Evolutionary conservation across 345 rosid genomes (phyloP).

Genomic region (Zanthoxylum bungeanum): DNA sequence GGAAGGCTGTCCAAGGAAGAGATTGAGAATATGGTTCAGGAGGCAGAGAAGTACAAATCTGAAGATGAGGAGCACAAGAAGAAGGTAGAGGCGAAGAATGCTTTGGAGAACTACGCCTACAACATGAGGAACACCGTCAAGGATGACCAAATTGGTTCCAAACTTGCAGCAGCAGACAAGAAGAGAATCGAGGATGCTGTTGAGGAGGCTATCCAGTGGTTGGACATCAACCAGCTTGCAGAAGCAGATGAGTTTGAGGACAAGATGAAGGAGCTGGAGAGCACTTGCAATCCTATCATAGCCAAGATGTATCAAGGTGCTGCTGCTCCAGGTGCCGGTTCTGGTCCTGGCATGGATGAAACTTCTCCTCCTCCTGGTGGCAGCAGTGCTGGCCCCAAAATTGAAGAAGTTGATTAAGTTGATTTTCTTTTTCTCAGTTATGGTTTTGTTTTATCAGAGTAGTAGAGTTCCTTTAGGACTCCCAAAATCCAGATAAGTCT

Average conservation of each 20-base stretch:
- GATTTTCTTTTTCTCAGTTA: background rate
- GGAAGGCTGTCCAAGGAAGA: too few relatives aligned
- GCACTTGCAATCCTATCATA: slow-evolving; percentile 57
- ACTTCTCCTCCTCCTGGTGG: slow-evolving; percentile 28
- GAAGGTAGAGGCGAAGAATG: too few relatives aligned
- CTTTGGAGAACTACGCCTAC: slow-evolving; percentile 41
- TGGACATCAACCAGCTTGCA: slow-evolving; percentile 52
- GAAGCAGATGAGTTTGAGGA: slow-evolving; percentile 62
- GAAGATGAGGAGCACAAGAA: too few relatives aligned
- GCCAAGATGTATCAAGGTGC: slow-evolving; percentile 52
- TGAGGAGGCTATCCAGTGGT: slow-evolving; percentile 51
- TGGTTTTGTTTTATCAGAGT: background rate
- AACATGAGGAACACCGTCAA: slow-evolving; percentile 62
- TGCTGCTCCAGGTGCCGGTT: slow-evolving; percentile 27
- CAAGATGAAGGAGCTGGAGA: slow-evolving; percentile 63
- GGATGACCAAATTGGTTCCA: slow-evolving; percentile 50
- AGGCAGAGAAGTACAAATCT: too few relatives aligned
- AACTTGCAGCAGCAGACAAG: slow-evolving; percentile 49
- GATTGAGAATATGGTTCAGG: too few relatives aligned
- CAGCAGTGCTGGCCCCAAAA: slow-evolving; percentile 61
- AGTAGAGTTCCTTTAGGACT: background rate
- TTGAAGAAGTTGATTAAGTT: slow-evolving; percentile 61
- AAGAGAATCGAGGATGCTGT: slow-evolving; percentile 61
- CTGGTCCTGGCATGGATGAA: slow-evolving; percentile 28
- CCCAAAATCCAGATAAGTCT: background rate